phyloP scores from a whole-genome alignment of 352 stramenopile genomes.

The Thalassiosira sp. region DNA sequence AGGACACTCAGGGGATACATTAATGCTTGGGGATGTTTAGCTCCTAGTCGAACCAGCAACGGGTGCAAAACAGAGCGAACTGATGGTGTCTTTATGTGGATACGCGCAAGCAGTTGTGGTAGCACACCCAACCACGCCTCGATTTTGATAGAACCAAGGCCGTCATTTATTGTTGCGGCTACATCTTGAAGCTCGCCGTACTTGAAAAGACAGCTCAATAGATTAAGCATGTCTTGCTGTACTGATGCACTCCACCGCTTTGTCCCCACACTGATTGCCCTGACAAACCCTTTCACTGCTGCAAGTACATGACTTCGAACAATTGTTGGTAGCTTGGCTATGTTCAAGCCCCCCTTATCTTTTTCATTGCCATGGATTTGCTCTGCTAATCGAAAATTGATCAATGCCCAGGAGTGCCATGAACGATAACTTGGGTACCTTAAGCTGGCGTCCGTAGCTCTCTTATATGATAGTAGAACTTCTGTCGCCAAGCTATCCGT shows the following conservation, averaged over 20 bases:
- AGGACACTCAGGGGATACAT: conserved; percentile 97
- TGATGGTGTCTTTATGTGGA: conserved; percentile 80
- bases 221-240: conserved; percentile 97
- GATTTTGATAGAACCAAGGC: conserved; percentile 91
- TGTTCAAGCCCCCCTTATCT: conserved; percentile 36
- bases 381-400: conserved; percentile 96
- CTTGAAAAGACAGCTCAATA: conserved; percentile 97
- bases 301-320: conserved; percentile 84
- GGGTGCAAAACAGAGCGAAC: conserved; percentile 85
- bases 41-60: conserved; percentile 88
- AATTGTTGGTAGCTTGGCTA: conserved; percentile 36
- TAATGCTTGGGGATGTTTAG: conserved; percentile 95
- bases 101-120: conserved; percentile 88
- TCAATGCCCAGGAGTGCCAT: conserved; percentile 96
- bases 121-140: conserved; percentile 98
- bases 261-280: conserved; percentile 92
- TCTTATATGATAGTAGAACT: conserved; percentile 76
- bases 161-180: conserved; percentile 81
- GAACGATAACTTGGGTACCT: conserved; percentile 89
- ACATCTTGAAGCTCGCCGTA: conserved; percentile 93
- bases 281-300: conserved; percentile 97
- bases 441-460: conserved; percentile 74
- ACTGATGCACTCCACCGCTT: conserved; percentile 95
- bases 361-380: conserved; percentile 79
- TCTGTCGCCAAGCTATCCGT: conserved; percentile 70